A percentile compares a stretch with the other conserved stretches of the same genome.
These are phyloP conservation scores for Saccharomycopsis schoenii DNA, from an alignment of 805 yeast species.

Conservation along the genomic window DNA sequence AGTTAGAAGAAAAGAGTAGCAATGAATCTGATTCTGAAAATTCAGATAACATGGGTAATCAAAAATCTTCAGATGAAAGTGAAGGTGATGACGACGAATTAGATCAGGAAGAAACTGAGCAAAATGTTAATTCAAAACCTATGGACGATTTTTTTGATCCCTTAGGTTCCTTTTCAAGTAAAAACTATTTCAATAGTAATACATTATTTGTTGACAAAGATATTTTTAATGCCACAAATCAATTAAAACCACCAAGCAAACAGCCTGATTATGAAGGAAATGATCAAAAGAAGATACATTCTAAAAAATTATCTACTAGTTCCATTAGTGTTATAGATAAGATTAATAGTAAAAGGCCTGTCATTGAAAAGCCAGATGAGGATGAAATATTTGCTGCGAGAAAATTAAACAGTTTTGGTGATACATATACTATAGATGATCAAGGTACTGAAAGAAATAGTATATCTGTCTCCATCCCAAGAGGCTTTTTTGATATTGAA, in stretches of 20 bases:
- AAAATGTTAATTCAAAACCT: background rate
- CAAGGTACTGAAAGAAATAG: background rate
- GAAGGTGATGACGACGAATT: background rate
- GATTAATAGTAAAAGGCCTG: background rate
- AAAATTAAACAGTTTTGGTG: background rate
- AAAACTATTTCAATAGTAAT: background rate
- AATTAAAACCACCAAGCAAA: background rate
- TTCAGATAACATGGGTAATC: background rate
- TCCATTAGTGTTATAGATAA: background rate
- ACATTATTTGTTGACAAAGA: background rate
- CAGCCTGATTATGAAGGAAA: background rate
- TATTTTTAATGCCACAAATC: background rate
- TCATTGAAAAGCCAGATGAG: background rate
- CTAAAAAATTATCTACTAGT: background rate
- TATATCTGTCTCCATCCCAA: background rate
- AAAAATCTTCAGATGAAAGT: background rate
- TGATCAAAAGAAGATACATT: background rate
- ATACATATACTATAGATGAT: background rate
- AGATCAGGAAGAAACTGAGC: background rate
- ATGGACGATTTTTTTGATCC: background rate
- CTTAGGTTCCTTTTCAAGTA: background rate
- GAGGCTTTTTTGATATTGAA: background rate
- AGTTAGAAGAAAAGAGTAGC: background rate
- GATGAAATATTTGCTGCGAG: background rate
- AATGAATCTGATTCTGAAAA: background rate